Base-by-base conservation (phyloP, 768 basidiomycete species). In the Rhodotorula babjevae region DNA sequence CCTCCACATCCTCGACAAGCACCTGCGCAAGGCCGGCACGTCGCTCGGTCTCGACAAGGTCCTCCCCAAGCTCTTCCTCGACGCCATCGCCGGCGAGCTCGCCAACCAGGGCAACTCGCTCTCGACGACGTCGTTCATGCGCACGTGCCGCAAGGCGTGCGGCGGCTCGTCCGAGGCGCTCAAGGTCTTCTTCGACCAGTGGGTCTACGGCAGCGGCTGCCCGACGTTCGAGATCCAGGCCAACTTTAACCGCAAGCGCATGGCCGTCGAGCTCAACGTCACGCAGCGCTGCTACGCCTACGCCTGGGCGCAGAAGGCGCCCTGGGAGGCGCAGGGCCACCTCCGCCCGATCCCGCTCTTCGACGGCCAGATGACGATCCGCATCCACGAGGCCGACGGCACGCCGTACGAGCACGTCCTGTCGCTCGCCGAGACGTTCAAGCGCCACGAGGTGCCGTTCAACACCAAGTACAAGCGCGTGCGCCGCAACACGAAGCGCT, bases 381-480 rank as follows among this genome's bases (percentile, higher is more conserved):
- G 96, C 44, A 96, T 98, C 63, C 95, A 98, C 79, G 96, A 99
- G 84, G 96, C 95, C 1, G 96, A 99, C 80, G 96, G 95, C 7
- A 98, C 96, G 50, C 95, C 96, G 1, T 98, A 97, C 79, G 96
- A 99, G 80, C 96, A 99, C 79, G 92, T 99, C 33, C 84, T 99
- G 55, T 93, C 96, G 79, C 92, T 98, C 71, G 88, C 89, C 53
- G 87, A 86, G 36, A 82, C 87, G 2, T 92, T 90, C 83, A 97
- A 97, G 80, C 89, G 89, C n/a, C 96, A 91, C 79, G 93, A 97
- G 79, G 92, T 99, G 2, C 93, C 94, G 4, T 98, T 98, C 85
- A 99, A 97, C 80, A 95, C 93, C 11, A 96, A 95, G 81, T 94
- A 95, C 82, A 95, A 95, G 81, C 92, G 93, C 70, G 90, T 95